Percentiles rank a stretch among this genome's conserved stretches.
Conservation (phyloP, 2,329 filamentous ascomycete species). For the Stromatinia cepivora region DNA sequence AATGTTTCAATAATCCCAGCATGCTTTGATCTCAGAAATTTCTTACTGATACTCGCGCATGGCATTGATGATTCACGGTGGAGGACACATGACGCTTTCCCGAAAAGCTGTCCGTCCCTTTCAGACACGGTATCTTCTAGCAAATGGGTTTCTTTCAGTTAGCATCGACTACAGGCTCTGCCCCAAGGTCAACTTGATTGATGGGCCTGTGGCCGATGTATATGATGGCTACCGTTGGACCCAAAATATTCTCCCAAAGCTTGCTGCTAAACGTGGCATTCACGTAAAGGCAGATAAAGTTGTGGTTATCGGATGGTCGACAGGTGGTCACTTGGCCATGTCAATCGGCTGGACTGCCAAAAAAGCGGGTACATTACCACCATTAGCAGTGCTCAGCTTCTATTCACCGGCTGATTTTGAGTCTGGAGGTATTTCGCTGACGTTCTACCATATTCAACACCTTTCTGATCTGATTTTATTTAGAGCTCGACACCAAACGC, state of each 20-base stretch:
- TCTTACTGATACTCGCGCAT: not conserved
- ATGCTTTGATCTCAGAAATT: not conserved
- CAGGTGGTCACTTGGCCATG: conserved; percentile 50
- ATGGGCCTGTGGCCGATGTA: conserved; percentile 50
- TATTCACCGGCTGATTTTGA: too few species aligned
- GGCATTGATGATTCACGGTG: conserved; percentile 22
- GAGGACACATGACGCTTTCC: conserved; percentile 13
- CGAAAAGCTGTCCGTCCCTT: conserved; percentile 30
- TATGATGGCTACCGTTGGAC: conserved; percentile 46
- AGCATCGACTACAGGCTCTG: conserved; percentile 54
- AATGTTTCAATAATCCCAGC: not conserved
- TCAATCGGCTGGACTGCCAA: conserved; percentile 44
- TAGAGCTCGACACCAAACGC: too few species aligned
- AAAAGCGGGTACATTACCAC: conserved; percentile 40
- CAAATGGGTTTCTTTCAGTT: conserved; percentile 47
- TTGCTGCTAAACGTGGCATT: conserved; percentile 27
- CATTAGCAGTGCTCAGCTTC: conserved; percentile 48
- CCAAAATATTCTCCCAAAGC: not conserved
- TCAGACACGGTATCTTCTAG: conserved; percentile 9
- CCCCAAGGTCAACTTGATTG: conserved; percentile 48
- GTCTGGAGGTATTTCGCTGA: too few species aligned
- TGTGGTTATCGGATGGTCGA: conserved; percentile 51
- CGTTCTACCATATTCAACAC: too few species aligned
- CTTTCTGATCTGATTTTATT: too few species aligned
- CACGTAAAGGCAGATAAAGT: conserved; percentile 39